A percentile compares a stretch with the other conserved stretches of the same genome.
phyloP scores from a whole-genome alignment of 192 early-diverging fungal species.

The Diversispora epigaea region DNA sequence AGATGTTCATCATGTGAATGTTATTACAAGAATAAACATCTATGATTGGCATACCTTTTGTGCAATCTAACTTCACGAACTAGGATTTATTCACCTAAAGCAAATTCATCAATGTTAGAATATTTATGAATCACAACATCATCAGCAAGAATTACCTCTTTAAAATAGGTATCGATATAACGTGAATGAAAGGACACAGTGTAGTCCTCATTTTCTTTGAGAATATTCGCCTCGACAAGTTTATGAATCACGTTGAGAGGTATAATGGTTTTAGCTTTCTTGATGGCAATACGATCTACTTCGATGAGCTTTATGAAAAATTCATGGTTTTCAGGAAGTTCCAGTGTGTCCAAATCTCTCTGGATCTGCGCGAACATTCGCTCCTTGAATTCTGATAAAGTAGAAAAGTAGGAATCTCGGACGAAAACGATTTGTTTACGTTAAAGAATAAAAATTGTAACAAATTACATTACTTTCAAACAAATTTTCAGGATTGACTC shows the following conservation, averaged over 20 bases:
- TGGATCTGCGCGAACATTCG: background rate
- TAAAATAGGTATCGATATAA: slow-evolving; percentile 17
- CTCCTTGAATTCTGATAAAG: slow-evolving; percentile 22
- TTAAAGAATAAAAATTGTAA: slow-evolving; percentile 7
- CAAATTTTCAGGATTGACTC: slow-evolving; percentile 17
- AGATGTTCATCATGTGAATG: no score
- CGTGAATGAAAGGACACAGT: slow-evolving; percentile 28
- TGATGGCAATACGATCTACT: slow-evolving; percentile 12
- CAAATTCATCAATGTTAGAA: slow-evolving; percentile 21
- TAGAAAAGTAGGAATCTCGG: slow-evolving; percentile 19
- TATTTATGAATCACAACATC: slow-evolving; percentile 20
- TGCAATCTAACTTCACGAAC: slow-evolving; percentile 6
- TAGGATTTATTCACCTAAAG: slow-evolving; percentile 24
- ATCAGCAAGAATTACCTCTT: slow-evolving; percentile 24
- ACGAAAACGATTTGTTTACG: slow-evolving; percentile 15
- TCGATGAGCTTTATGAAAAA: slow-evolving; percentile 24
- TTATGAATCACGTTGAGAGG: slow-evolving; percentile 20
- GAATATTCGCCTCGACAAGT: slow-evolving; percentile 25
- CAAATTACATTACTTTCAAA: slow-evolving; percentile 24
- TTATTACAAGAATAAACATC: no score
- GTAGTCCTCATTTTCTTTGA: slow-evolving; percentile 20
- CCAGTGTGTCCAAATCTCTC: background rate
- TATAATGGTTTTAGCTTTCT: slow-evolving; percentile 26
- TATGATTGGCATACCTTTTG: background rate
- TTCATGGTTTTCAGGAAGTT: slow-evolving; percentile 24